These are phyloP conservation scores for Phytophthora multivora DNA, from an alignment of 352 stramenopile species.

Conservation along the genomic window DNA sequence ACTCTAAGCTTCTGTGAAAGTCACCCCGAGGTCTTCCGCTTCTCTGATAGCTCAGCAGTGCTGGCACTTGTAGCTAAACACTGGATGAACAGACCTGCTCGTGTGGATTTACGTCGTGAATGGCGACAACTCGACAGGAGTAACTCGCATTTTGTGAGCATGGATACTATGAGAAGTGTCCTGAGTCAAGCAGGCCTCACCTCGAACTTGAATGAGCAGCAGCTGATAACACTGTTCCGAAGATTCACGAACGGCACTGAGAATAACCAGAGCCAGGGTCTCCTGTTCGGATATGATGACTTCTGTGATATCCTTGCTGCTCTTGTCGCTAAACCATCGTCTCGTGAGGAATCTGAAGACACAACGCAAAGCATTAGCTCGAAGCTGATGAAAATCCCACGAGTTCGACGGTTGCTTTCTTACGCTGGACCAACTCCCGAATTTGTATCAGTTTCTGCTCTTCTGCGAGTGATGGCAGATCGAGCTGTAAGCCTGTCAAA, in stretches of 20 bases:
- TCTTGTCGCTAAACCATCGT: constrained; percentile 19
- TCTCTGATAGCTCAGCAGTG: constrained; percentile 53
- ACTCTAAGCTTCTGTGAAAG: constrained; percentile 82
- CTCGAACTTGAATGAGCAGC: constrained; percentile 57
- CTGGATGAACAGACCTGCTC: constrained; percentile 20
- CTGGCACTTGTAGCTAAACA: constrained; percentile 27
- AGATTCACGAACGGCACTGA: constrained; percentile 33
- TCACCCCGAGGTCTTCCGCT: constrained; percentile 68
- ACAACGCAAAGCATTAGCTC: constrained; percentile 9
- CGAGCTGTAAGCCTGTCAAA: constrained; percentile 32
- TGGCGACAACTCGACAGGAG: constrained; percentile 40
- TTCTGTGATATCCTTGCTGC: constrained; percentile 63
- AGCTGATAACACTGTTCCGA: constrained; percentile 65
- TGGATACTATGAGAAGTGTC: constrained; percentile 35
- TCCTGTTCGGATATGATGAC: constrained; percentile 53
- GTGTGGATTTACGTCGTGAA: constrained; percentile 40
- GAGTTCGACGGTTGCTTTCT: constrained; percentile 27
- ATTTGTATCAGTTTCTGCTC: constrained; percentile 26
- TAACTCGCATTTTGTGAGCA: constrained; percentile 17
- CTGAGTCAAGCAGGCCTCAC: constrained; percentile 16
- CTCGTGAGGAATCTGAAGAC: constrained; percentile 8
- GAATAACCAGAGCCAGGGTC: constrained; percentile 15
- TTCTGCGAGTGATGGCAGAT: constrained; percentile 34
- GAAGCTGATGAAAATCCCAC: constrained; percentile 40
- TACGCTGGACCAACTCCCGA: constrained; percentile 9